Evolutionary conservation across 345 rosid genomes (phyloP).

Genomic region (Eucalyptus marginata): DNA sequence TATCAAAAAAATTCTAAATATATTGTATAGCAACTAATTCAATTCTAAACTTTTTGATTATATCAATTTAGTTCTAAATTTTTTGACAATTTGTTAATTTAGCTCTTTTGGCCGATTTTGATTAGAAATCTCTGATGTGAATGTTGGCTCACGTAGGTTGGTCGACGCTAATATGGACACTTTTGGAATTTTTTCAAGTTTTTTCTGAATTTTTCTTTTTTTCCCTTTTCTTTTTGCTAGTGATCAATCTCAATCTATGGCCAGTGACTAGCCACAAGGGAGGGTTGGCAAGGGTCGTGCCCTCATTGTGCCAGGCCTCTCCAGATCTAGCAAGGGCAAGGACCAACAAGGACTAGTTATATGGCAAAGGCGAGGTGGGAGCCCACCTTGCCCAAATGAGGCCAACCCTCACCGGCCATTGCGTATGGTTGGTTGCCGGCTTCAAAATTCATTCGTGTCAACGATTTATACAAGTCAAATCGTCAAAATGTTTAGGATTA

Average conservation of each 20-base stretch:
- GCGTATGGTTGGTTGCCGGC: fast-evolving
- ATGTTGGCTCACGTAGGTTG: fast-evolving
- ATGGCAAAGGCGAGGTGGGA: background rate
- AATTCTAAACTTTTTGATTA: background rate
- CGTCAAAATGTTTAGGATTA: fast-evolving
- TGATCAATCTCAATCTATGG: fast-evolving
- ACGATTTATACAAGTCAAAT: fast-evolving
- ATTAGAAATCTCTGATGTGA: background rate
- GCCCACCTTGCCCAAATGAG: background rate
- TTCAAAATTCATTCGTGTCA: background rate
- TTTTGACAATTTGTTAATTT: background rate
- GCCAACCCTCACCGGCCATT: background rate
- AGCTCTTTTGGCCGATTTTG: fast-evolving
- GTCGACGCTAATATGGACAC: fast-evolving
- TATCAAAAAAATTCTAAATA: background rate
- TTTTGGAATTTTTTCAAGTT: background rate
- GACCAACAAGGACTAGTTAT: background rate
- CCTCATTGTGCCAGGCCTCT: fast-evolving
- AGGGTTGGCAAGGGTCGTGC: background rate
- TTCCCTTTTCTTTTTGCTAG: background rate
- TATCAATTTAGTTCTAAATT: background rate
- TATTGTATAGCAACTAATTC: fast-evolving
- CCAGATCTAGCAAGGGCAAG: background rate
- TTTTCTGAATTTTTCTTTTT: background rate
- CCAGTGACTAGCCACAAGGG: background rate